phyloP scores from a whole-genome alignment of 129 eudicot genomes.

The Flaveria bidentis region DNA sequence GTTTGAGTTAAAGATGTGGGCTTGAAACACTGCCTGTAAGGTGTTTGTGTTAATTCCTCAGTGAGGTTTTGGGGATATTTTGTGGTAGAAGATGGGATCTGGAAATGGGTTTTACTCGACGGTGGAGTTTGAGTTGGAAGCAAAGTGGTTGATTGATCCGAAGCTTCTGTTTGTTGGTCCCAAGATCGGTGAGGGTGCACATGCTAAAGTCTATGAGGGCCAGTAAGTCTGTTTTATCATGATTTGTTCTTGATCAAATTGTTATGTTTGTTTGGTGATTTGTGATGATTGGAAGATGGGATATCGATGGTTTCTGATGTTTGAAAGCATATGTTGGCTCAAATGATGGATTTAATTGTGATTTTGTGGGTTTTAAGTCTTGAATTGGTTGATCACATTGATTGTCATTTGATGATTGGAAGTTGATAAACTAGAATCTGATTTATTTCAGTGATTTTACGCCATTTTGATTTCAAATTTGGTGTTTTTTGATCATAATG shows the following conservation, averaged over 20 bases:
- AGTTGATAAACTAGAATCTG: background rate
- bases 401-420: background rate
- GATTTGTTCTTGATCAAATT: conserved; percentile 14
- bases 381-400: conserved; percentile 13
- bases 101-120: conserved; percentile 65
- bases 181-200: conserved; percentile 97
- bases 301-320: conserved; percentile 15
- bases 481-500: background rate
- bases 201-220: conserved; percentile 94
- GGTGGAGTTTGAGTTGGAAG: conserved; percentile 65
- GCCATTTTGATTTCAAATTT: background rate
- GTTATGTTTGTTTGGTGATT: conserved; percentile 10
- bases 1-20: conserved; percentile 25
- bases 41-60: conserved; percentile 31
- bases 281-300: conserved; percentile 10
- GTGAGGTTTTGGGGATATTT: conserved; percentile 8
- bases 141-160: conserved; percentile 94
- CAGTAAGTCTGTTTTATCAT: conserved; percentile 65
- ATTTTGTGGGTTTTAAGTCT: background rate
- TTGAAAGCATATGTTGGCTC: conserved; percentile 1
- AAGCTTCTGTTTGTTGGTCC: conserved; percentile 91
- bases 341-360: background rate
- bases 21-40: conserved; percentile 18
- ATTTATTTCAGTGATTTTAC: background rate
- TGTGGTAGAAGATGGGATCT: conserved; percentile 66